Conservation (phyloP, 73 alveolate genomes). For the Symbiodinium natans region DNA sequence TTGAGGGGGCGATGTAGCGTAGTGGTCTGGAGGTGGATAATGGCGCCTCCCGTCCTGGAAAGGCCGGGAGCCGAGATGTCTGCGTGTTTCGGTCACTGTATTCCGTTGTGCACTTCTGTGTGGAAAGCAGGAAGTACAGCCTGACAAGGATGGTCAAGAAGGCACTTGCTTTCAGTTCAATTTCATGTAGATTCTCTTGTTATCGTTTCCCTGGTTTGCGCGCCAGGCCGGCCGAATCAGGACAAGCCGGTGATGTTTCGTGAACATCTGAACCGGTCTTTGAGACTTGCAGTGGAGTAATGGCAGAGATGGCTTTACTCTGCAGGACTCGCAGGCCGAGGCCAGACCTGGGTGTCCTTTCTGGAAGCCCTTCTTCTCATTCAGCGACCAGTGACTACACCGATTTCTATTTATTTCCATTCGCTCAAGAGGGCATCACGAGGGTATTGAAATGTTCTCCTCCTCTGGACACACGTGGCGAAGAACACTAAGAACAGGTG, state of each 20-base stretch:
- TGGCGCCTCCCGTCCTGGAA: background rate
- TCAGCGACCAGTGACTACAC: background rate
- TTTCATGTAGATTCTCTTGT: background rate
- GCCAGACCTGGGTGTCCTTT: background rate
- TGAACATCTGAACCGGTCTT: too few relatives aligned
- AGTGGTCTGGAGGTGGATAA: background rate
- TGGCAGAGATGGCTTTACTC: too few relatives aligned
- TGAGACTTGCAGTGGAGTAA: too few relatives aligned
- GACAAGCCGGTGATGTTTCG: too few relatives aligned
- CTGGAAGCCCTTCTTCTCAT: background rate
- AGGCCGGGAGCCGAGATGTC: background rate
- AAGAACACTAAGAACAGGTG: conserved; percentile 26
- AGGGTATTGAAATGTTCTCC: background rate
- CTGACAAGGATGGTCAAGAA: background rate
- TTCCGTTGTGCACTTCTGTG: too few relatives aligned
- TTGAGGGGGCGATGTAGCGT: too few relatives aligned
- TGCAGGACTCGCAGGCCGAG: conserved; percentile 4
- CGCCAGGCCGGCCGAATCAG: conserved; percentile 21
- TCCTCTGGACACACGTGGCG: background rate
- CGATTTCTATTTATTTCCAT: background rate
- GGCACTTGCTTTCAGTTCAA: background rate
- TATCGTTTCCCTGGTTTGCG: too few relatives aligned
- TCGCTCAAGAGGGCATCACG: background rate
- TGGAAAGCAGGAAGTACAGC: background rate
- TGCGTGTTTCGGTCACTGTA: too few relatives aligned